Percentiles rank a stretch among this genome's conserved stretches.
Conservation (phyloP, 345 rosid species). For the Orychophragmus violaceus region DNA sequence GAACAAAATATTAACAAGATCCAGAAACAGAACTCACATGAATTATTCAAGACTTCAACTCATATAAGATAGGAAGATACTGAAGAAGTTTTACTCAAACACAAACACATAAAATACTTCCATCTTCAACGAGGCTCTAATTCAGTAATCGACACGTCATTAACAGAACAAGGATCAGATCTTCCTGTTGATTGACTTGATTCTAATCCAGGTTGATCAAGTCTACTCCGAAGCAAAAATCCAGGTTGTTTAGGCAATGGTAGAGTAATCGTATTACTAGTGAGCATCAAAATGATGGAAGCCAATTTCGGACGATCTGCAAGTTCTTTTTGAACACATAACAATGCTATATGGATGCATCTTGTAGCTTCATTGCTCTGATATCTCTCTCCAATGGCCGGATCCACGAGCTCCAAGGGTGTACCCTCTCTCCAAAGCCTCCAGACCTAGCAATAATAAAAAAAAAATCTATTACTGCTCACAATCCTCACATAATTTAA, state of each 20-base stretch:
- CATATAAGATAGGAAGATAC: too few species aligned
- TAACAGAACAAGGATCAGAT: background rate
- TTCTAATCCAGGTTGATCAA: too few species aligned
- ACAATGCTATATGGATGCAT: too few species aligned
- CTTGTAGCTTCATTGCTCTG: conserved; percentile 15
- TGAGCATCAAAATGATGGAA: conserved; percentile 18
- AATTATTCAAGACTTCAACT: too few species aligned
- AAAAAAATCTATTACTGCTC: too few species aligned
- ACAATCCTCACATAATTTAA: background rate
- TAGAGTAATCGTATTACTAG: conserved; percentile 15
- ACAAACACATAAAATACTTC: background rate
- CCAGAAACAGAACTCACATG: too few species aligned
- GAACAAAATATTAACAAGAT: too few species aligned
- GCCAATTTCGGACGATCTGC: conserved; percentile 11
- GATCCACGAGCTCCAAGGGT: conserved; percentile 22
- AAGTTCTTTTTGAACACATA: conserved; percentile 28
- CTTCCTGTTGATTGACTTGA: background rate
- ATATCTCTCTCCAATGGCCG: background rate
- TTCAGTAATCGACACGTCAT: background rate
- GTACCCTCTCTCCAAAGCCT: too few species aligned
- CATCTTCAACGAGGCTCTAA: background rate
- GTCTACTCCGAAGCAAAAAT: background rate
- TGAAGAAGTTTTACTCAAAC: background rate
- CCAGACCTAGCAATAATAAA: too few species aligned
- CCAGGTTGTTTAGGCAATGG: conserved; percentile 15